phyloP scores from a whole-genome alignment of 495 filamentous ascomycete genomes.

The Podospora conica region DNA sequence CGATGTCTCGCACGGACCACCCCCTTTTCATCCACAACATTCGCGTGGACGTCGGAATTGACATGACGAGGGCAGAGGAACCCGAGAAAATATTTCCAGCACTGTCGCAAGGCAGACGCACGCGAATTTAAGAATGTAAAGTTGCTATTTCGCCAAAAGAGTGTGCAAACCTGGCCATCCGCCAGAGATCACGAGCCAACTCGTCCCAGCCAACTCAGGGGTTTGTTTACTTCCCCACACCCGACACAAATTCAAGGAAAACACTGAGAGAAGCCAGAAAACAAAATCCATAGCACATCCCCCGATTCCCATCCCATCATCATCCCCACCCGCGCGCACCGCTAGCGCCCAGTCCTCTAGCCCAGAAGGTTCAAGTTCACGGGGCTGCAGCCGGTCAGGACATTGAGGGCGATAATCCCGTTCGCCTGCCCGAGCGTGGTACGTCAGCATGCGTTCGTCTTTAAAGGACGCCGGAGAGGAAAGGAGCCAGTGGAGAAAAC shows the following conservation, averaged over 20 bases:
- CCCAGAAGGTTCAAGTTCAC: background rate
- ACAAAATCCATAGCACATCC: background rate
- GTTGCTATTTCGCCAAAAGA: background rate
- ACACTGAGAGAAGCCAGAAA: too few species aligned
- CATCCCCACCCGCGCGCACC: background rate
- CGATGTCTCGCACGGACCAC: background rate
- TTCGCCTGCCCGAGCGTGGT: background rate
- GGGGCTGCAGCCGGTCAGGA: background rate
- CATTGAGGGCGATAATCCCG: background rate
- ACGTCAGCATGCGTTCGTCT: too few species aligned
- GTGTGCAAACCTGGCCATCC: background rate
- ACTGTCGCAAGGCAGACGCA: background rate
- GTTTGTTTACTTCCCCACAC: background rate
- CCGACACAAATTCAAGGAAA: too few species aligned
- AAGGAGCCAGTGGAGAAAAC: background rate
- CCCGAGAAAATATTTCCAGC: background rate
- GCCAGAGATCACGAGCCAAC: background rate
- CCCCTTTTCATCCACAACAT: background rate
- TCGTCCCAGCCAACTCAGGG: background rate
- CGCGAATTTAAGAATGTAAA: background rate
- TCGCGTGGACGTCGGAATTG: background rate
- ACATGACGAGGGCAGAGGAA: background rate
- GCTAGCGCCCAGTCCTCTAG: background rate
- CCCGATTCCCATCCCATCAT: background rate
- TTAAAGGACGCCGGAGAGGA: too few species aligned